Percentiles rank a stretch among this genome's conserved stretches.
Evolutionary conservation across 306 rosid species (phyloP).

Genomic region (Parietaria judaica): DNA sequence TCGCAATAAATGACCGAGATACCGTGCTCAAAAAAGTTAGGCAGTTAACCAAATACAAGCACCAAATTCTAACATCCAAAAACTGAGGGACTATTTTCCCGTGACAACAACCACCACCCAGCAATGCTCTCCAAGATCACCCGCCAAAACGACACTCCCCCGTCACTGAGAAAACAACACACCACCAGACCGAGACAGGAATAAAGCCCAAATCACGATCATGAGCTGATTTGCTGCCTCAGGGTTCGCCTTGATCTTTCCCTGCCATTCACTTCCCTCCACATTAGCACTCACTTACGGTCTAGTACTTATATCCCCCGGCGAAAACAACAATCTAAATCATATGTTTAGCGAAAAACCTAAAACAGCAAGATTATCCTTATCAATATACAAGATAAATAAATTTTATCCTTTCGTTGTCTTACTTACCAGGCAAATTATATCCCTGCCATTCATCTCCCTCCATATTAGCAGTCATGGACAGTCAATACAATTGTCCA

Average conservation of each 20-base stretch:
- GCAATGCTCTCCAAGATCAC: constrained; percentile 34
- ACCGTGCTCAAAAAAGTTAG: neutral
- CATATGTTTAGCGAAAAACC: too few species aligned
- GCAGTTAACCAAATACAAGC: constrained; percentile 10
- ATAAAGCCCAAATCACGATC: constrained; percentile 35
- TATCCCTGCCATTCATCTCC: too few species aligned
- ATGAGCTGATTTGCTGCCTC: constrained; percentile 54
- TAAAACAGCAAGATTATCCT: neutral
- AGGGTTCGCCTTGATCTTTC: constrained; percentile 48
- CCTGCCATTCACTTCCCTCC: constrained; percentile 51
- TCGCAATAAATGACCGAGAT: constrained; percentile 7
- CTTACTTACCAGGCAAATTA: neutral
- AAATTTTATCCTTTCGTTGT: neutral
- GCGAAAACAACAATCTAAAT: constrained; percentile 17
- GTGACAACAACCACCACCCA: constrained; percentile 21
- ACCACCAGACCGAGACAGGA: constrained; percentile 67
- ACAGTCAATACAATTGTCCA: too few species aligned
- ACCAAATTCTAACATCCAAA: constrained; percentile 22
- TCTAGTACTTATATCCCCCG: constrained; percentile 13
- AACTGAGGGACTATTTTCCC: constrained; percentile 19
- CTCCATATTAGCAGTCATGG: too few species aligned
- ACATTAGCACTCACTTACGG: constrained; percentile 17
- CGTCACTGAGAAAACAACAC: constrained; percentile 44
- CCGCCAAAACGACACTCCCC: constrained; percentile 47
- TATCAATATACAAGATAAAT: neutral